Evolutionary conservation across 192 early-diverging fungal species (phyloP), one percentile per base, ranked within the genome.

Genomic region (Podila horticola): DNA sequence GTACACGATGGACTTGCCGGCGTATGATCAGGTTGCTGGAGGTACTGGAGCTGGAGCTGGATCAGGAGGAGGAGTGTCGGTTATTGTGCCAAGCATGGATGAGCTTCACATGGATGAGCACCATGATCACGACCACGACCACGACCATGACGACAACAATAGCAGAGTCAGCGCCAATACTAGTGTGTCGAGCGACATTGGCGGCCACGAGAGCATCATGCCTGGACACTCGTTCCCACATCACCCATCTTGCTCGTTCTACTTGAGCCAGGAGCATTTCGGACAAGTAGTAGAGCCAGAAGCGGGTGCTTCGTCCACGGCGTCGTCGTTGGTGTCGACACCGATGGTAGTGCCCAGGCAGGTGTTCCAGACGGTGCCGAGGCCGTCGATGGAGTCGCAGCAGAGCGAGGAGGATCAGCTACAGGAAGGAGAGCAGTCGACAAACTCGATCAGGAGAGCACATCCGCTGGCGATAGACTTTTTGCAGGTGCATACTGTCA

Each of bases 1-100:
- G 26, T 81, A 81, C 20, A 59, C 61, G 2, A 2, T 31, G 49
- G 77, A 73, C 22, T 45, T 81, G 12, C 77, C 77, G 1, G 66
- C 59, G 3, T 81, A 81, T 19, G 71, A 81, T 31, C 66, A 73
- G 28, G 62, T 73, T 20, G 34, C 33, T 34, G 20, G 22, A 8
- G 29, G 55, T 57, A 55, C 59, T 61, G 57, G 28, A 13, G n/a
- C 24, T 30, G 60, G 17, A 3, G 22, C 61, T 61, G 55, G 22
- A 7, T 60, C 67, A 61, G 58, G 58, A 68, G 33, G 41, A 60
- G 36, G 48, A 61, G 29, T 1, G 19, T 17, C 26, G 19, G 26
- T 6, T 19, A 20, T 61, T 6, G 22, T 31, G 12, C 0, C 41
- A 4, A 28, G 33, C 17, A 24, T 19, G 59, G 26, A 34, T 22